Percentiles rank a stretch among this genome's conserved stretches.
phyloP scores from a whole-genome alignment of 768 basidiomycete genomes.

The Tylopilus plumbeoviolaceoides region DNA sequence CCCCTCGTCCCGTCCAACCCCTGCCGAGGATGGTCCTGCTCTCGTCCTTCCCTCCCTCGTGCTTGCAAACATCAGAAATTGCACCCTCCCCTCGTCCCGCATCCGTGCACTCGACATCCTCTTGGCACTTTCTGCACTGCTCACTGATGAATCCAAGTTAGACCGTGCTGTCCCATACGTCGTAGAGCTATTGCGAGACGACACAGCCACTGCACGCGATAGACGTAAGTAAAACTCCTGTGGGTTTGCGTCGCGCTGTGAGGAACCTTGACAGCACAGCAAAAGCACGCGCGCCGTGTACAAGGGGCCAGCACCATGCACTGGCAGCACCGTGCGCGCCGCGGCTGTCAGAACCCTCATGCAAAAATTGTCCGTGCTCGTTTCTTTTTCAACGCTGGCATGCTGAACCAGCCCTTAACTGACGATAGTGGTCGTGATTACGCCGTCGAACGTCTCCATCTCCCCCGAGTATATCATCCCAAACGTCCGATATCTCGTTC shows the following conservation, averaged over 20 bases:
- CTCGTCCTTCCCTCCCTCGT: constrained; percentile 84
- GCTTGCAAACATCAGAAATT: constrained; percentile 87
- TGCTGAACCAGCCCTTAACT: constrained; percentile 38
- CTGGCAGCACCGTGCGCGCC: constrained; percentile 69
- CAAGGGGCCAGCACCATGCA: too few relatives aligned
- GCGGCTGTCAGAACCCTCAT: constrained; percentile 74
- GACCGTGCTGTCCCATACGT: constrained; percentile 92
- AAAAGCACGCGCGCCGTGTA: too few relatives aligned
- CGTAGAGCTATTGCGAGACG: constrained; percentile 85
- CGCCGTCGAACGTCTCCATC: constrained; percentile 60
- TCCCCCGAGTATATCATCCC: constrained; percentile 96
- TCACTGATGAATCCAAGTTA: constrained; percentile 93
- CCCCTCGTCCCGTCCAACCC: constrained; percentile 43
- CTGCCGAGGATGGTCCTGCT: constrained; percentile 80
- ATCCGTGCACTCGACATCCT: constrained; percentile 83
- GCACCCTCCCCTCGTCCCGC: constrained; percentile 80
- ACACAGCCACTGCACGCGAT: constrained; percentile 43
- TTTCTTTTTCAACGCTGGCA: neutral
- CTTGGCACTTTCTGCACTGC: constrained; percentile 69
- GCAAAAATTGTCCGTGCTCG: constrained; percentile 65
- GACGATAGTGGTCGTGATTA: constrained; percentile 67
- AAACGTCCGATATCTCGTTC: constrained; percentile 75
- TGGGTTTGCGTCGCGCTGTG: too few relatives aligned
- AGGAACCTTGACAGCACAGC: too few relatives aligned
- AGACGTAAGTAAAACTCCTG: too few relatives aligned